Percentiles rank a stretch among this genome's conserved stretches.
Evolutionary conservation across 768 basidiomycete species (phyloP).

Genomic region (Amanita fuliginea): DNA sequence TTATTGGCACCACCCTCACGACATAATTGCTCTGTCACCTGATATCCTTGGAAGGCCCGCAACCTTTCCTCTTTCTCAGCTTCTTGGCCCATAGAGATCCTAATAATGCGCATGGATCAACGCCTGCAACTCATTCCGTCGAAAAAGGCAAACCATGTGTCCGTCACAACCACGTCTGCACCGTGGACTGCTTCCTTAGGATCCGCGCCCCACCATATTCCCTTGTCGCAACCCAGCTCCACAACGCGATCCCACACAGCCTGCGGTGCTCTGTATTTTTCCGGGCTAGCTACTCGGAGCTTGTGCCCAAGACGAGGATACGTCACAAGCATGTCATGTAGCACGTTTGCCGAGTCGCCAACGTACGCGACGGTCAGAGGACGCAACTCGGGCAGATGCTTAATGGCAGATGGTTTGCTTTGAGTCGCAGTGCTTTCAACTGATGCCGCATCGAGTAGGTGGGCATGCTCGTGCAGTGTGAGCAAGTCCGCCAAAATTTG

Average conservation of each 20-base stretch:
- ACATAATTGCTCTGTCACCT: slow-evolving; percentile 86
- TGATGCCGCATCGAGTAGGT: slow-evolving; percentile 33
- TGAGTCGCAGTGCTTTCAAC: slow-evolving; percentile 1
- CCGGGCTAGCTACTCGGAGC: slow-evolving; percentile 76
- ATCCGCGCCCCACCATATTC: slow-evolving; percentile 64
- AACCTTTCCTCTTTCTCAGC: slow-evolving; percentile 82
- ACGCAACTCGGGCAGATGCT: slow-evolving; percentile 38
- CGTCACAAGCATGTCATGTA: slow-evolving; percentile 96
- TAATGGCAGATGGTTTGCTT: slow-evolving; percentile 1
- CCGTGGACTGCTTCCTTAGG: slow-evolving; percentile 81
- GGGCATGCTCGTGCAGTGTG: slow-evolving; percentile 71
- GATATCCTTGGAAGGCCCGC: slow-evolving; percentile 83
- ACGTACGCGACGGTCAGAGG: slow-evolving; percentile 89
- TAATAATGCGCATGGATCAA: slow-evolving; percentile 15
- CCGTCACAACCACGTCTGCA: slow-evolving; percentile 94
- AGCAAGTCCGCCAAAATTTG: slow-evolving; percentile 91
- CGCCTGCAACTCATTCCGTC: background rate
- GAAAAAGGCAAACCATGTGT: slow-evolving; percentile 70
- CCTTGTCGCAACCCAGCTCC: slow-evolving; percentile 61
- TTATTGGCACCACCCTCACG: slow-evolving; percentile 70
- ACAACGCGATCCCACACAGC: slow-evolving; percentile 77
- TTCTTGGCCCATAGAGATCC: slow-evolving; percentile 99
- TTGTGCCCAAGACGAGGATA: slow-evolving; percentile 86
- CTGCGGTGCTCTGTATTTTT: slow-evolving; percentile 56
- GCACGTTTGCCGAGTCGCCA: slow-evolving; percentile 90